Base-by-base conservation (phyloP, 352 stramenopile species). In the Phytophthora ramorum region DNA sequence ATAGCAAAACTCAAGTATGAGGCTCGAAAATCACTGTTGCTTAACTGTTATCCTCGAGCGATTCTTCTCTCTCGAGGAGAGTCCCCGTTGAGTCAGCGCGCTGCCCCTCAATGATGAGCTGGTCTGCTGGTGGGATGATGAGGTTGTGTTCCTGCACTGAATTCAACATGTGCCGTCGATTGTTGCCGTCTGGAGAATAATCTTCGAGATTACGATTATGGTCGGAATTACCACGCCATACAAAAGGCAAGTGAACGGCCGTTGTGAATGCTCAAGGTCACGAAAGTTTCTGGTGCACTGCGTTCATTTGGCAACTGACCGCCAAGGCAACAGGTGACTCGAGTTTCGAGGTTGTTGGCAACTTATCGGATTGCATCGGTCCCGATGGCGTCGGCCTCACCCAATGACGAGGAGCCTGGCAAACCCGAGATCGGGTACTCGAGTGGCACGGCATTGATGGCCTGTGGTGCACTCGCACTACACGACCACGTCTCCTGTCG, bases 401-500 rank as follows among this genome's bases (percentile, higher is more conserved):
- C 22, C 14, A 52, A 66, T 41, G 7, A 55, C 8, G 30, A 66
- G 24, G 48, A 66, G 2, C 49, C 41, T 7, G 45, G 28, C 16
- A 69, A 69, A 28, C 20, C 47, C 6, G 50, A 58, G 35, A 69
- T 71, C 22, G 49, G 55, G 7, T 60, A 66, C 38, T 41, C 26
- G 5, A 67, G 56, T 38, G 50, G 49, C 19, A 54, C 44, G 20
- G 50, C 38, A 9, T 20, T 78, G 43, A 66, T 81, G 53, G 62
- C 63, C 22, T 34, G 67, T 4, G 73, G 73, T 2, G 64, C 75
- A 2, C 35, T 76, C 8, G 69, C 58, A 30, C 68, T 80, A 22
- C 71, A 79, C 32, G 66, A 71, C 6, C 56, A 74, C 38, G 47
- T 79, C 16, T 57, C 69, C 26, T 22, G 43, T 46, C 57, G 58